Evolutionary conservation across 345 rosid genomes (phyloP).

Genomic region (Laguncularia racemosa): DNA sequence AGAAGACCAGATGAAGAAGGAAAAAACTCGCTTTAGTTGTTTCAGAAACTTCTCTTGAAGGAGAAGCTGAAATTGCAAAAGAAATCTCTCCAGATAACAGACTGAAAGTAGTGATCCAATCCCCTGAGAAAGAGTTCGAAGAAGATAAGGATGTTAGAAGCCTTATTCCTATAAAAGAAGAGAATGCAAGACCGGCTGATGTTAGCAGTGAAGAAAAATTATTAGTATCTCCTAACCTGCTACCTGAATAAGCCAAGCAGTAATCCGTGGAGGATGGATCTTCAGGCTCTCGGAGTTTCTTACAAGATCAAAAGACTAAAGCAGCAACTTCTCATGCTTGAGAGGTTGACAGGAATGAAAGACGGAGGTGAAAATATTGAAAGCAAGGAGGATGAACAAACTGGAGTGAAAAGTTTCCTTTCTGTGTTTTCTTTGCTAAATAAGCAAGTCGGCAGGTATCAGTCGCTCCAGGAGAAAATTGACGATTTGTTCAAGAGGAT

Average conservation of each 20-base stretch:
- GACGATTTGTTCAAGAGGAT: slow-evolving; percentile 84
- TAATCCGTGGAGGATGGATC: slow-evolving; percentile 71
- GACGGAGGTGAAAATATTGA: slow-evolving; percentile 33
- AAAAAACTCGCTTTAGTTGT: slow-evolving; percentile 18
- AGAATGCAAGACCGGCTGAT: slow-evolving; percentile 18
- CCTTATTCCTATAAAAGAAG: slow-evolving; percentile 19
- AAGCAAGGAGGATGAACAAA: slow-evolving; percentile 24
- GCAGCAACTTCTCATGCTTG: slow-evolving; percentile 84
- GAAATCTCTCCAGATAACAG: slow-evolving; percentile 7
- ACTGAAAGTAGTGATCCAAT: slow-evolving; percentile 25
- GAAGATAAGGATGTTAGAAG: slow-evolving; percentile 28
- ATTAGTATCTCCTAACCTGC: slow-evolving; percentile 22
- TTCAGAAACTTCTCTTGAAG: slow-evolving; percentile 18
- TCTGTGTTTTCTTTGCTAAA: slow-evolving; percentile 52
- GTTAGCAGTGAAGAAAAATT: slow-evolving; percentile 14
- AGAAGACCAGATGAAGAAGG: slow-evolving; percentile 28
- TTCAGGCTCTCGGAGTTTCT: slow-evolving; percentile 89
- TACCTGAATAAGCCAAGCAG: slow-evolving; percentile 24
- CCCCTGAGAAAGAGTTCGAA: slow-evolving; percentile 50
- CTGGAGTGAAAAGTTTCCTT: slow-evolving; percentile 22
- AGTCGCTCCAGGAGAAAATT: slow-evolving; percentile 76
- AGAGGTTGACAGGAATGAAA: slow-evolving; percentile 64
- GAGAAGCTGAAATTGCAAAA: slow-evolving; percentile 22
- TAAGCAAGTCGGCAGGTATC: slow-evolving; percentile 75
- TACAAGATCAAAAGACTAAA: slow-evolving; percentile 89